Evolutionary conservation across 2,329 filamentous ascomycete genomes (phyloP), one percentile per base, ranked within the genome.

Genomic region (Venturia pyrina): DNA sequence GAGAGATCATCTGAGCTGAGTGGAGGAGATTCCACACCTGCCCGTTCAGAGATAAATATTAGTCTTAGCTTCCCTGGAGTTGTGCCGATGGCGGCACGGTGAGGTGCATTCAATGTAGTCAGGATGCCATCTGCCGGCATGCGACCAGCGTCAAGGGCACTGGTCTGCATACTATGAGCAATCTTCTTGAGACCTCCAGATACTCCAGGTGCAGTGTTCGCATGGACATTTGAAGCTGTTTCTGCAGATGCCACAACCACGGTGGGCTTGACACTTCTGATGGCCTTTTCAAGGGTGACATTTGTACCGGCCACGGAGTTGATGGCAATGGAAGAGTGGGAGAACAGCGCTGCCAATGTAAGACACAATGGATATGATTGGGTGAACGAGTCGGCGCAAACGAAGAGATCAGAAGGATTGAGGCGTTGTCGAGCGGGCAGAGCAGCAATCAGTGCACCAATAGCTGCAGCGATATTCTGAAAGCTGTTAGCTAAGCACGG

Each of bases 391-490:
- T 96, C 91, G 59, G 89, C 91, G 0, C 93, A 88, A 17, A 98
- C 83, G 73, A 99, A 90, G 8, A 96, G 82, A 72, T 99, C 95
- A 1, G 86, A 83, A 1, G 87, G 81, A 24, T 80, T 85, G 68
- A 97, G 80, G 67, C 90, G 88, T 73, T 96, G 89, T 57, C 82
- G 82, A 34, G 86, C 83, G 11, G 93, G 91, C 44, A 98, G 79
- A 6, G 89, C 86, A 56, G 89, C 86, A 50, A 93, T 84, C 73
- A 96, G 86, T 19, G 88, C 89, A 43, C 89, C 89, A 68, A 93
- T 85, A 63, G 86, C 93, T n/a, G 95, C 84, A n/a, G 91, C 86
- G n/a, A 99, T 78, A 73, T 97, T 97, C 80, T 85, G 67, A 19
- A 28, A 69, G 62, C 67, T 46, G 17, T 44, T 63, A 50, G 60